These are phyloP conservation scores for Pilasporangium apinafurcum DNA, from an alignment of 352 stramenopile genomes.

Conservation along the genomic window DNA sequence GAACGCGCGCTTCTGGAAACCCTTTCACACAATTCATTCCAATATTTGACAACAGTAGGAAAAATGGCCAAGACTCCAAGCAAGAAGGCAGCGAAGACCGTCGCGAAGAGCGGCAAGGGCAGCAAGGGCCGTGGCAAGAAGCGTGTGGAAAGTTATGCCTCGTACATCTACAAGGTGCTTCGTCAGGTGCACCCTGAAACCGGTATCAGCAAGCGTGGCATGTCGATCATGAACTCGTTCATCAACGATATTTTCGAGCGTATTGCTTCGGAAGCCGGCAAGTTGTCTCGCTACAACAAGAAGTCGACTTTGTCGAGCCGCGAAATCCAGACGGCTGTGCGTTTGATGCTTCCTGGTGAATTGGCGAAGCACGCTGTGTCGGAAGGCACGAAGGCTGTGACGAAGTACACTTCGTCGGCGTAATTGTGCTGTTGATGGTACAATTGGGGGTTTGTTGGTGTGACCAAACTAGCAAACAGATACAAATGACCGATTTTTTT, in stretches of 20 bases:
- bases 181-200: conserved; percentile 96
- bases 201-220: conserved; percentile 96
- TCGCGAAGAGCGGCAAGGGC: conserved; percentile 66
- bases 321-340: conserved; percentile 97
- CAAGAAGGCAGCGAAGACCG: conserved; percentile 89
- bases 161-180: conserved; percentile 92
- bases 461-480: not conserved
- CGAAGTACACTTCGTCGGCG: conserved; percentile 87
- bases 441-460: too few relatives aligned
- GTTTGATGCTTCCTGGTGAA: conserved; percentile 94
- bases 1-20: too few relatives aligned
- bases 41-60: too few relatives aligned
- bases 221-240: conserved; percentile 99
- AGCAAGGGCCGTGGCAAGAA: conserved; percentile 83
- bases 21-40: too few relatives aligned
- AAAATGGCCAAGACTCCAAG: conserved; percentile 94
- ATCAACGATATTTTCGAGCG: conserved; percentile 99
- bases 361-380: conserved; percentile 96
- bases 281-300: conserved; percentile 98
- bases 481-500: not conserved
- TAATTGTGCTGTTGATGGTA: too few relatives aligned
- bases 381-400: conserved; percentile 96
- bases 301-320: conserved; percentile 95
- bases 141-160: conserved; percentile 86
- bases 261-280: conserved; percentile 94